phyloP scores from a whole-genome alignment of 1,139 yeast species.

The Taphrina deformans region DNA sequence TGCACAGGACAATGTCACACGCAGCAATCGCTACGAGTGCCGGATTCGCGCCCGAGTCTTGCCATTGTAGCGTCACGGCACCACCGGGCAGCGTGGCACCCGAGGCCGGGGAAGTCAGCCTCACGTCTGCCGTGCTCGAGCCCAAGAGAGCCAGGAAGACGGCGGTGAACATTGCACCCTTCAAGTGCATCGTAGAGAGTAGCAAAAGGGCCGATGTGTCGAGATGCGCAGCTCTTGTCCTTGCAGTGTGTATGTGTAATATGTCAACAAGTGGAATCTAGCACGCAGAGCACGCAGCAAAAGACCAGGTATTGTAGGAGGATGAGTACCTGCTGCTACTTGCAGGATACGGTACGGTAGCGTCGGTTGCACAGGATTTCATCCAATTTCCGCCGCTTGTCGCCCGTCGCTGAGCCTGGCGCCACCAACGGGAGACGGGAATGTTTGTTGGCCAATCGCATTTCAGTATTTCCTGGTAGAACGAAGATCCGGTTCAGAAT shows the following conservation, averaged over 20 bases:
- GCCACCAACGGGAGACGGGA: not conserved
- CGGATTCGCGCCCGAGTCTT: slow-evolving; percentile 13
- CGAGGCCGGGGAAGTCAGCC: slow-evolving; percentile 8
- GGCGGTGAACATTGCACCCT: not conserved
- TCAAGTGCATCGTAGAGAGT: not conserved
- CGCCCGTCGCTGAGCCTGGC: not conserved
- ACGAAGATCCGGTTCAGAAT: no score
- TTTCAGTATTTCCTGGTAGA: no score
- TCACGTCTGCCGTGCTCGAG: not conserved
- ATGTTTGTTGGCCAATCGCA: not conserved
- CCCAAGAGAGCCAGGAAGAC: not conserved
- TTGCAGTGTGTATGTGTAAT: no score
- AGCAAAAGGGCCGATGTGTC: not conserved
- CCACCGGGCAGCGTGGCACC: slow-evolving; percentile 12
- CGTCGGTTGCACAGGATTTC: no score
- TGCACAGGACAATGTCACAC: slow-evolving; percentile 9
- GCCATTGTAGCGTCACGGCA: slow-evolving; percentile 17
- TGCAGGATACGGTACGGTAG: no score
- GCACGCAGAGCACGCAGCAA: no score
- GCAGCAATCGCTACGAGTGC: slow-evolving; percentile 20
- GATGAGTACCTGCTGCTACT: no score
- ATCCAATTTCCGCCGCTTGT: no score
- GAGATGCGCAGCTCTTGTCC: no score
- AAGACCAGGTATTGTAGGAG: not conserved
- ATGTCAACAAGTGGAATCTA: no score